Conservation (phyloP, 2,329 filamentous ascomycete genomes). For the Fusarium nanum region DNA sequence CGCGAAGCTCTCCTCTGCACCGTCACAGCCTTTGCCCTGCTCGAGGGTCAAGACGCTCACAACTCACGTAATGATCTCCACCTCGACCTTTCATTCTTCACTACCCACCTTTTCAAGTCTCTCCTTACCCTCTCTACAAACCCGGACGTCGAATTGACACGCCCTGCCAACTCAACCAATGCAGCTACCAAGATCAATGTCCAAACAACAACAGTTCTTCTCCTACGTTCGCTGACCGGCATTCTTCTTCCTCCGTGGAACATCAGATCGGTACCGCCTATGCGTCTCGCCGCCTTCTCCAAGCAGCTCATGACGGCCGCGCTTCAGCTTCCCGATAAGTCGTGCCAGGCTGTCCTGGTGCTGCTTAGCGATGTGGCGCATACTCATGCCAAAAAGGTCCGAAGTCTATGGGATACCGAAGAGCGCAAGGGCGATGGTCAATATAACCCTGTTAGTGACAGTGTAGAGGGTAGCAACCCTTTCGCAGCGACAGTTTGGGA, state of each 20-base stretch:
- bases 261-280: conserved; percentile 79
- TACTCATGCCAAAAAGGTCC: conserved; percentile 84
- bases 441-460: conserved; percentile 78
- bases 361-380: conserved; percentile 82
- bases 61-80: conserved; percentile 84
- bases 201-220: conserved; percentile 91
- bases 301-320: conserved; percentile 88
- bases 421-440: conserved; percentile 91
- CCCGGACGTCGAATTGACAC: conserved; percentile 84
- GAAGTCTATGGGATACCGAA: conserved; percentile 92
- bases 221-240: conserved; percentile 86
- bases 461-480: conserved; percentile 88
- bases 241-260: conserved; percentile 81
- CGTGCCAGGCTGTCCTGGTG: conserved; percentile 80
- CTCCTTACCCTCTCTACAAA: conserved; percentile 83
- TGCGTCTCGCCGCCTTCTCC: conserved; percentile 89
- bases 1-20: conserved; percentile 93
- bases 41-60: conserved; percentile 92
- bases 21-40: conserved; percentile 94
- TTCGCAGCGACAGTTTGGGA: conserved; percentile 95
- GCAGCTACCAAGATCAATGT: conserved; percentile 82
- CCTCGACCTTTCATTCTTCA: conserved; percentile 95
- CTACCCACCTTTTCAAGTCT: conserved; percentile 89
- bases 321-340: conserved; percentile 92
- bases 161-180: conserved; percentile 54